Evolutionary conservation across 805 yeast species (phyloP), one percentile per base, ranked within the genome.

Genomic region (Zygoascus bituminiphila): DNA sequence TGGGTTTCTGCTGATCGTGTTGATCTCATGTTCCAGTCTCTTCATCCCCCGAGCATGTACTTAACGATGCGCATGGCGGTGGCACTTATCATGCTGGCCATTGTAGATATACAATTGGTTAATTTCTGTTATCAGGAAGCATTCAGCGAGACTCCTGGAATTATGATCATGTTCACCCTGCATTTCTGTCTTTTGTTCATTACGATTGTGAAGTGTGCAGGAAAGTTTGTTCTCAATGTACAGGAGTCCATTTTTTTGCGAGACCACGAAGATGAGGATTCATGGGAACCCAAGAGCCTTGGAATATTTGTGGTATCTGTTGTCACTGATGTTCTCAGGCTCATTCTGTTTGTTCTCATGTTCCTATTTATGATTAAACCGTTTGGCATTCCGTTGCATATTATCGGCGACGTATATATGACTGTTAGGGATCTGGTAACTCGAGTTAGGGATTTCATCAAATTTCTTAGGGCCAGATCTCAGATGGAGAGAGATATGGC

Each of bases 261-360:
- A 5, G 52, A 45, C 3, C 59, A 72, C 50, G 74, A 71, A 8
- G 82, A 77, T 15, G 94, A 82, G 35, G 81, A 76, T 25, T 68
- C 73, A 1, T 82, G 95, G 89, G 95, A 88, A 57, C 69, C 73
- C 36, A 83, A 86, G 63, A 71, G 78, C 6, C 67, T 78, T 60
- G 75, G 75, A 52, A 69, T 77, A 52, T 81, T 84, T 57, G 58
- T 74, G 3, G 67, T 84, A 17, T 82, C 82, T n/a, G 48, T 65
- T 2, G 25, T 56, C n/a, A 70, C 81, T 8, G 71, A 81, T 4
- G 50, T 76, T 2, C 64, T 68, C 62, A 77, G 73, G 65, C 75
- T 70, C 33, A 60, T 54, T 37, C 69, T 73, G 26, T 77, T 71
- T 58, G 69, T 63, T n/a, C 72, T 71, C 45, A 64, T 78, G 44